phyloP scores from a whole-genome alignment of 2,329 filamentous ascomycete species.

The Ascochyta rabiei region DNA sequence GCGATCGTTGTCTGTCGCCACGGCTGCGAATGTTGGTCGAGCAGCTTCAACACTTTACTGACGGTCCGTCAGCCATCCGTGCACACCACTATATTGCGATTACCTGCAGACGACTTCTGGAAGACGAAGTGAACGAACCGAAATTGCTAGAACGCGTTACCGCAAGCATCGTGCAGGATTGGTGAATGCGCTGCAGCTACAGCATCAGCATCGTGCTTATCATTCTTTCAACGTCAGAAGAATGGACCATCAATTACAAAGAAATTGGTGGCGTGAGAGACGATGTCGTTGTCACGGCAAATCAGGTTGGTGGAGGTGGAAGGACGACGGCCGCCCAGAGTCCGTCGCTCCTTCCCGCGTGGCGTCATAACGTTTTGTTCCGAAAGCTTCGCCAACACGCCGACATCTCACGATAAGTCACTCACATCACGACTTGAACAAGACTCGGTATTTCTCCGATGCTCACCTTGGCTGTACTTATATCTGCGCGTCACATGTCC shows the following conservation, averaged over 20 bases:
- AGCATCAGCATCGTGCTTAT: not conserved
- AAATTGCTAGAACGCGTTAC: too few species aligned
- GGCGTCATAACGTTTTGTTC: not conserved
- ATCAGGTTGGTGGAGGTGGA: slow-evolving; percentile 6
- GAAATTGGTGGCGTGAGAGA: too few species aligned
- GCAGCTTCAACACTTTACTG: too few species aligned
- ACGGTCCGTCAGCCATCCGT: too few species aligned
- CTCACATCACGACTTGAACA: not conserved
- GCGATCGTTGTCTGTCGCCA: too few species aligned
- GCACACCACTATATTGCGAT: too few species aligned
- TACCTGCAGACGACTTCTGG: too few species aligned
- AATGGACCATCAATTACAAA: too few species aligned
- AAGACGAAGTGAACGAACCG: too few species aligned
- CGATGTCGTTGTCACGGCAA: not conserved
- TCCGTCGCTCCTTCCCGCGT: slow-evolving; percentile 9
- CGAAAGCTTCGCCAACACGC: not conserved
- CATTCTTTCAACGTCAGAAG: too few species aligned
- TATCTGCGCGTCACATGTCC: slow-evolving; percentile 10
- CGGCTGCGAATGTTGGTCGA: too few species aligned
- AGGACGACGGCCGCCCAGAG: slow-evolving; percentile 3
- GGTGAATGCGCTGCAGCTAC: not conserved
- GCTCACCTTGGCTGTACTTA: not conserved
- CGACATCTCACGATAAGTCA: not conserved
- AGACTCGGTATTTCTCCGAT: slow-evolving; percentile 13
- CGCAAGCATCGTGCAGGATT: too few species aligned